Percentiles rank a stretch among this genome's conserved stretches.
These are phyloP conservation scores for Aspergillus affinis DNA, from an alignment of 495 filamentous ascomycete species.

Conservation along the genomic window DNA sequence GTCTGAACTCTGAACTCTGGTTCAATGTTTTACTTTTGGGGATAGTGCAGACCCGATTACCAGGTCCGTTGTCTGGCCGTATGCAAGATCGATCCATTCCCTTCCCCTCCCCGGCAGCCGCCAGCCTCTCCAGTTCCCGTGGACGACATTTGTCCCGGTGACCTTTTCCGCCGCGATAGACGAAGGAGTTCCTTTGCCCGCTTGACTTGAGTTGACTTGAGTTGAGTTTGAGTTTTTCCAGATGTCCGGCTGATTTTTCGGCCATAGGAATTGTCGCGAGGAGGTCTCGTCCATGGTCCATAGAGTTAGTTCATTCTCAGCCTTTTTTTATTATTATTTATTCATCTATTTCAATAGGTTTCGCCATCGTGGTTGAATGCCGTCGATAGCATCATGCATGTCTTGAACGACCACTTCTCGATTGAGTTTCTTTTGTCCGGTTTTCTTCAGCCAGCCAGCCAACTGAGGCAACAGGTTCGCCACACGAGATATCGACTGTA, in stretches of 20 bases:
- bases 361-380: not conserved
- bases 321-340: too few species aligned
- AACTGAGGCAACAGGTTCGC: not conserved
- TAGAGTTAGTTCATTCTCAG: too few species aligned
- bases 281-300: too few species aligned
- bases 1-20: too few species aligned
- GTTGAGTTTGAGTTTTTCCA: too few species aligned
- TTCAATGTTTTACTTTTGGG: too few species aligned
- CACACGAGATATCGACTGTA: not conserved
- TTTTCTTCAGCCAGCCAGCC: not conserved
- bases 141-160: not conserved
- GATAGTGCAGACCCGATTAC: not conserved
- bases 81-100: constrained; percentile 5
- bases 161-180: not conserved
- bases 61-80: not conserved
- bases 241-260: too few species aligned
- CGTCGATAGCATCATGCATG: not conserved
- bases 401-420: not conserved
- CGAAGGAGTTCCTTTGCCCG: too few species aligned
- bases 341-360: not conserved
- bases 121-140: not conserved
- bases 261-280: too few species aligned
- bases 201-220: too few species aligned
- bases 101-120: too few species aligned
- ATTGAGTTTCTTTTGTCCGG: not conserved